Conservation (phyloP, 2,329 filamentous ascomycete species). For the Pseudocercospora cruenta region DNA sequence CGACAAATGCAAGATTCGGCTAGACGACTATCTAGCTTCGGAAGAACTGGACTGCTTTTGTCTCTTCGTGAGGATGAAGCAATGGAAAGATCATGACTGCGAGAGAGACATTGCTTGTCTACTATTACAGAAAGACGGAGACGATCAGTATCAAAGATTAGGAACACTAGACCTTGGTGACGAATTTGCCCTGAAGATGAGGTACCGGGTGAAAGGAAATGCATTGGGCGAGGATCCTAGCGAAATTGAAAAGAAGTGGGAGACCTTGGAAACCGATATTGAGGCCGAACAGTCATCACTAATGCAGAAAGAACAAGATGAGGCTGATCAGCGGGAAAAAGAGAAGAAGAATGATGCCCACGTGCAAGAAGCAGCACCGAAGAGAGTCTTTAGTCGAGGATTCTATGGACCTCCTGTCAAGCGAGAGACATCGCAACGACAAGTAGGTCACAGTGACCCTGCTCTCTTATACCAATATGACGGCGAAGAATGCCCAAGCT, state of each 20-base stretch:
- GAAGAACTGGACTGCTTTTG: not conserved
- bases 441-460: not conserved
- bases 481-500: not conserved
- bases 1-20: not conserved
- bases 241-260: not conserved
- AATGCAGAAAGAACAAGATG: not conserved
- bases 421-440: too few species aligned
- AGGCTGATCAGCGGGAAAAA: too few species aligned
- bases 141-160: not conserved
- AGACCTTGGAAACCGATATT: not conserved
- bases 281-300: not conserved
- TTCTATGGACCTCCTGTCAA: too few species aligned
- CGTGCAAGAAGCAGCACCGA: too few species aligned
- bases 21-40: not conserved
- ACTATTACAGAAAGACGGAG: not conserved
- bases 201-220: not conserved
- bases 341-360: not conserved
- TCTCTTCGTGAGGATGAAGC: not conserved
- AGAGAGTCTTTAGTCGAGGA: too few species aligned
- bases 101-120: not conserved
- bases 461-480: not conserved
- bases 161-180: constrained; percentile 1
- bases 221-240: too few species aligned
- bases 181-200: constrained; percentile 6
- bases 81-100: not conserved